Evolutionary conservation across 768 basidiomycete genomes (phyloP).

Genomic region (Xerocomellus dryophilus): DNA sequence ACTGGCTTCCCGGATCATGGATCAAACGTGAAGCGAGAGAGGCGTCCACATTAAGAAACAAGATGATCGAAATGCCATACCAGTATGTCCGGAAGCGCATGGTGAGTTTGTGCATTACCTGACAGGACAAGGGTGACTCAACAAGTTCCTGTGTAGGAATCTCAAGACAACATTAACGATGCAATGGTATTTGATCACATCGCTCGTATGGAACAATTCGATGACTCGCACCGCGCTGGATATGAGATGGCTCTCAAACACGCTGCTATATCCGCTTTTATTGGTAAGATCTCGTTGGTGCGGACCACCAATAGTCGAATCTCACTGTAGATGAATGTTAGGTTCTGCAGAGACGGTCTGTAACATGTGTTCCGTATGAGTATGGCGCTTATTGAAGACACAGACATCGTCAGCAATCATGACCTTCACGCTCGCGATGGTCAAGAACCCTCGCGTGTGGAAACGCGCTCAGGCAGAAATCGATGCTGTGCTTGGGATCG

Average conservation of each 20-base stretch:
- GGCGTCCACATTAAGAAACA: background rate
- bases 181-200: background rate
- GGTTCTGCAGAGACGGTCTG: conserved; percentile 12
- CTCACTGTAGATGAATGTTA: background rate
- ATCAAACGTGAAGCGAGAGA: conserved; percentile 33
- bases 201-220: conserved; percentile 11
- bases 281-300: background rate
- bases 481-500: background rate
- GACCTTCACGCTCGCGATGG: conserved; percentile 10
- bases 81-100: background rate
- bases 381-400: background rate
- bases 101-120: background rate
- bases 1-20: conserved; percentile 38
- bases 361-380: background rate
- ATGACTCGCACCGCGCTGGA: background rate
- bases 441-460: conserved; percentile 10
- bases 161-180: background rate
- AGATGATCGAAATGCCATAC: background rate
- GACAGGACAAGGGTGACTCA: background rate
- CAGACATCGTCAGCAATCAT: conserved; percentile 5
- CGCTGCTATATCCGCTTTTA: background rate
- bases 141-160: background rate
- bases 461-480: conserved; percentile 13
- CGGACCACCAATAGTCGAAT: background rate
- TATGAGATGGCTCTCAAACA: conserved; percentile 5